phyloP scores from a whole-genome alignment of 805 yeast genomes.

The Candida suzukii region DNA sequence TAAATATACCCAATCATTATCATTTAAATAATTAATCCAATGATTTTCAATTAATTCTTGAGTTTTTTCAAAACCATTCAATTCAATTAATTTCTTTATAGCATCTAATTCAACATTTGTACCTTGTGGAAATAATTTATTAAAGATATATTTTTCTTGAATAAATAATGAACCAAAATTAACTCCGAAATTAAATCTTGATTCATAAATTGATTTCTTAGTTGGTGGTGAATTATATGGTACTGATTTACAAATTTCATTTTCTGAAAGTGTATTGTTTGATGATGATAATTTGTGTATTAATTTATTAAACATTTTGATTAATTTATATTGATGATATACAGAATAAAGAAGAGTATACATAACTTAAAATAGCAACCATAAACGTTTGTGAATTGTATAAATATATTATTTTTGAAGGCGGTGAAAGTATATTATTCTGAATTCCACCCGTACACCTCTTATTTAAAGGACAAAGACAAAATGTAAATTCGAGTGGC shows the following conservation, averaged over 20 bases:
- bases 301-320: neutral
- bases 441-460: no score
- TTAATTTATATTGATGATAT: neutral
- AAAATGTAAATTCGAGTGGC: no score
- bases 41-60: constrained; percentile 48
- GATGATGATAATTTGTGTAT: neutral
- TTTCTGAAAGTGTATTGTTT: neutral
- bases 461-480: no score
- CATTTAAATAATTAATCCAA: constrained; percentile 56
- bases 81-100: constrained; percentile 38
- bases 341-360: neutral
- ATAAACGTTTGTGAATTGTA: neutral
- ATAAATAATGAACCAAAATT: constrained; percentile 81
- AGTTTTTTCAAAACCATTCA: constrained; percentile 49
- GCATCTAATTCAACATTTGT: constrained; percentile 72
- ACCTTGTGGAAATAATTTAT: constrained; percentile 49
- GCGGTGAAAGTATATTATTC: no score
- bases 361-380: neutral
- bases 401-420: no score
- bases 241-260: constrained; percentile 13
- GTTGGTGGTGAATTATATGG: constrained; percentile 29
- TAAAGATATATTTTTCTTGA: constrained; percentile 73
- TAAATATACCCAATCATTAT: constrained; percentile 78
- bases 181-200: constrained; percentile 70
- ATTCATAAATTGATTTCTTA: constrained; percentile 44